Conservation (phyloP, 805 yeast genomes). For the Schwanniomyces occidentalis region DNA sequence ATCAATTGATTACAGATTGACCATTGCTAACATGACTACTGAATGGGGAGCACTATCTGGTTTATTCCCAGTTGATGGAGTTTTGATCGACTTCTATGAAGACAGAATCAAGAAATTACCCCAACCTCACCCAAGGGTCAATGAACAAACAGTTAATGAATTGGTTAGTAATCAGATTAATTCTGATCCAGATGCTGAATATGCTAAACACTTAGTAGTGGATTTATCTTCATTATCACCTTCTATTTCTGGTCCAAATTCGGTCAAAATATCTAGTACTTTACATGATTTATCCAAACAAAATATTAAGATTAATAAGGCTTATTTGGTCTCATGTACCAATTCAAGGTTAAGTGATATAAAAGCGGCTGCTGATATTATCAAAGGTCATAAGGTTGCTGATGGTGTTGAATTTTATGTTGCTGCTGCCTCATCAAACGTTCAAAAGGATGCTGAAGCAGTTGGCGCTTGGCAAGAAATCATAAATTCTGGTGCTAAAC, state of each 20-base stretch:
- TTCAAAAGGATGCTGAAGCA: slow-evolving; percentile 88
- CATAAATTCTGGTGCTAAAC: slow-evolving; percentile 88
- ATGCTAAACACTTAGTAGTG: slow-evolving; percentile 83
- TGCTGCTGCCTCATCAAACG: slow-evolving; percentile 95
- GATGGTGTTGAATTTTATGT: slow-evolving; percentile 92
- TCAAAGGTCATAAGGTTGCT: slow-evolving; percentile 80
- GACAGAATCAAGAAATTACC: slow-evolving; percentile 57
- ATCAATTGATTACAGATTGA: slow-evolving; percentile 80
- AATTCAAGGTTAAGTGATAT: slow-evolving; percentile 92
- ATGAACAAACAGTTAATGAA: slow-evolving; percentile 53
- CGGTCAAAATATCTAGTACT: slow-evolving; percentile 87
- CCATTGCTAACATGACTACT: slow-evolving; percentile 96
- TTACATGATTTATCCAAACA: slow-evolving; percentile 71
- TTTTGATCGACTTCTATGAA: slow-evolving; percentile 75
- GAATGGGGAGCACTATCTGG: slow-evolving; percentile 99
- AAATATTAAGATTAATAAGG: slow-evolving; percentile 82
- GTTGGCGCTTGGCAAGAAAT: slow-evolving; percentile 91
- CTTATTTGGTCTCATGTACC: slow-evolving; percentile 97
- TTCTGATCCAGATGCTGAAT: slow-evolving; percentile 77
- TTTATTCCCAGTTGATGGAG: slow-evolving; percentile 90
- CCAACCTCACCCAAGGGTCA: slow-evolving; percentile 83
- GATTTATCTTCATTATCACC: slow-evolving; percentile 84
- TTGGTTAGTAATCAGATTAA: slow-evolving; percentile 44
- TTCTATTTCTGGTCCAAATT: slow-evolving; percentile 93
- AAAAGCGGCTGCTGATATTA: slow-evolving; percentile 89